Evolutionary conservation across 139 green algal genomes (phyloP), one percentile per base, ranked within the genome.

Genomic region (Ettlia oleoabundans): DNA sequence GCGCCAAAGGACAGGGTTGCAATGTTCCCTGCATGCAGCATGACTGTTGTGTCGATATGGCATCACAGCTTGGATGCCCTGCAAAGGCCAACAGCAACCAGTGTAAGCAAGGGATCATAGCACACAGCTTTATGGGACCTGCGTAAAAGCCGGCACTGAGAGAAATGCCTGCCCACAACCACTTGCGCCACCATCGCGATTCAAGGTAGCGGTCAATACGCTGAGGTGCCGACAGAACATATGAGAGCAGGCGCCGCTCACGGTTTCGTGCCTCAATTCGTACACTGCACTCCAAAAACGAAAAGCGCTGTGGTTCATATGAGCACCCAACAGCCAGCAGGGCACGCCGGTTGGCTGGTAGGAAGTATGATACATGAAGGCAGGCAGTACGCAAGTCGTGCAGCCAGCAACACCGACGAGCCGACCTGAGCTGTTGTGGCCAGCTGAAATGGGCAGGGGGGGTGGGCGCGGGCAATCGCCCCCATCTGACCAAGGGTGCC

Each of bases 1-100:
- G 88, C 88, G 47, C 91, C 91, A 82, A 95, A 95, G 1, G 85
- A 88, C 32, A 95, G 81, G 32, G 87, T 88, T 18, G 91, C 85
- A 22, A 89, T 90, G 75, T 94, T 93, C 55, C 81, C 90, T 19
- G 81, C 58, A 68, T 90, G 91, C n/a, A n/a, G n/a, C n/a, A n/a
- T n/a, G n/a, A n/a, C n/a, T n/a, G n/a, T n/a, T n/a, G n/a, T n/a
- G n/a, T n/a, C n/a, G n/a, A n/a, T n/a, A n/a, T n/a, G n/a, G n/a
- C n/a, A n/a, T n/a, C n/a, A n/a, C n/a, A n/a, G n/a, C n/a, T n/a
- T n/a, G n/a, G n/a, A n/a, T n/a, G n/a, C n/a, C n/a, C n/a, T n/a
- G n/a, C n/a, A n/a, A n/a, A n/a, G n/a, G n/a, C n/a, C n/a, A n/a
- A n/a, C n/a, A n/a, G n/a, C n/a, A n/a, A n/a, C n/a, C n/a, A n/a